phyloP scores from a whole-genome alignment of 2,329 filamentous ascomycete genomes.

The Nemania sp. region DNA sequence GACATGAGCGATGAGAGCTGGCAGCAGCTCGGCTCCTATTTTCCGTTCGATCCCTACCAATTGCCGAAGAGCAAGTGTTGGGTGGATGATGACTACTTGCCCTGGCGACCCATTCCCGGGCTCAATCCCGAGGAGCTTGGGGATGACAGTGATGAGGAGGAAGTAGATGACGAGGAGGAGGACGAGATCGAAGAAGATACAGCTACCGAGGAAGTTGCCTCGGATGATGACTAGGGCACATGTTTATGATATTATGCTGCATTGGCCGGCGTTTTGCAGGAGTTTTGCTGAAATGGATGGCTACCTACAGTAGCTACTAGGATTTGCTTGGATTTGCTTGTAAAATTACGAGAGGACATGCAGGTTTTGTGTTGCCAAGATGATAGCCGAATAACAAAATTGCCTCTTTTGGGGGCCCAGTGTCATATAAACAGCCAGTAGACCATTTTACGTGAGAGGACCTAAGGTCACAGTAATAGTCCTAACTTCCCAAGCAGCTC shows the following conservation, averaged over 20 bases:
- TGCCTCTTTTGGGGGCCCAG: too few relatives aligned
- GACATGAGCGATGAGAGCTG: conserved; percentile 70
- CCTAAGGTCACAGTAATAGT: too few relatives aligned
- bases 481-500: too few relatives aligned
- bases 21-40: conserved; percentile 89
- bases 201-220: conserved; percentile 53
- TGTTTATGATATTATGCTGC: conserved; percentile 25
- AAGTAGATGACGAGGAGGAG: conserved; percentile 51
- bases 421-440: too few relatives aligned
- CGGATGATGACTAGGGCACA: conserved; percentile 43
- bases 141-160: conserved; percentile 57
- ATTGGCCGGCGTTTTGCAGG: conserved; percentile 28
- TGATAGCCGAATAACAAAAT: too few relatives aligned
- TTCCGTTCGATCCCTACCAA: conserved; percentile 96
- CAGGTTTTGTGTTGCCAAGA: conserved; percentile 16
- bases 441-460: too few relatives aligned
- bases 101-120: conserved; percentile 76
- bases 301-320: too few relatives aligned
- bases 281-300: conserved; percentile 26
- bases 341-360: conserved; percentile 8
- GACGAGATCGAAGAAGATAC: conserved; percentile 54
- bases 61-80: conserved; percentile 84
- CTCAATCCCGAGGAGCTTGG: conserved; percentile 60
- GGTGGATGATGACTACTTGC: conserved; percentile 82
- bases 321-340: conserved; percentile 9